A percentile compares a stretch with the other conserved stretches of the same genome.
Conservation (phyloP, 176 grass and related monocot genomes). For the Stipa capillata region DNA sequence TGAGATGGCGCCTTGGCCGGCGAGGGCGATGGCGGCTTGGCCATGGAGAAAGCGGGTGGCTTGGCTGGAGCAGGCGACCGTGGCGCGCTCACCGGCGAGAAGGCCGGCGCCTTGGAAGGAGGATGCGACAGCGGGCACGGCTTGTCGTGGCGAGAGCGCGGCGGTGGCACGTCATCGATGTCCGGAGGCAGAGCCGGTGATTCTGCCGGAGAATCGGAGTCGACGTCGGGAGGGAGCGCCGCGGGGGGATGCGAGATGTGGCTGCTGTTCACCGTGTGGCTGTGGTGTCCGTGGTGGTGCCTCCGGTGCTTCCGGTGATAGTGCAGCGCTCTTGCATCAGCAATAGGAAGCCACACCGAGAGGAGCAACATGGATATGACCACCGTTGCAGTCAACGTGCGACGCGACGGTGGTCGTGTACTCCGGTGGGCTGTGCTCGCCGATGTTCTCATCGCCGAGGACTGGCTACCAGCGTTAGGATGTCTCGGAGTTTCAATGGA, state of each 20-base stretch:
- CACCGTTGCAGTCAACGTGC: neutral
- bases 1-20: neutral
- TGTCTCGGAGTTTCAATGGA: neutral
- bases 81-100: neutral
- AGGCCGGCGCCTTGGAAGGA: neutral
- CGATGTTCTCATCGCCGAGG: neutral
- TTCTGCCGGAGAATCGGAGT: neutral
- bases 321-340: slow-evolving; percentile 21
- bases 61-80: neutral
- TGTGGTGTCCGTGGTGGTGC: slow-evolving; percentile 2
- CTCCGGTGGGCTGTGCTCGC: neutral
- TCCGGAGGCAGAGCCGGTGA: neutral
- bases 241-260: slow-evolving; percentile 50
- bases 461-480: neutral
- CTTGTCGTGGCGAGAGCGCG: neutral
- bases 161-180: neutral
- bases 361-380: neutral
- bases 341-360: neutral
- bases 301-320: slow-evolving; percentile 40
- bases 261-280: neutral
- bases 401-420: neutral
- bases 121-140: neutral
- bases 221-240: neutral
- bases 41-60: neutral
- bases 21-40: neutral